These are phyloP conservation scores for Arctium minus DNA, from an alignment of 129 eudicot species.

Conservation along the genomic window DNA sequence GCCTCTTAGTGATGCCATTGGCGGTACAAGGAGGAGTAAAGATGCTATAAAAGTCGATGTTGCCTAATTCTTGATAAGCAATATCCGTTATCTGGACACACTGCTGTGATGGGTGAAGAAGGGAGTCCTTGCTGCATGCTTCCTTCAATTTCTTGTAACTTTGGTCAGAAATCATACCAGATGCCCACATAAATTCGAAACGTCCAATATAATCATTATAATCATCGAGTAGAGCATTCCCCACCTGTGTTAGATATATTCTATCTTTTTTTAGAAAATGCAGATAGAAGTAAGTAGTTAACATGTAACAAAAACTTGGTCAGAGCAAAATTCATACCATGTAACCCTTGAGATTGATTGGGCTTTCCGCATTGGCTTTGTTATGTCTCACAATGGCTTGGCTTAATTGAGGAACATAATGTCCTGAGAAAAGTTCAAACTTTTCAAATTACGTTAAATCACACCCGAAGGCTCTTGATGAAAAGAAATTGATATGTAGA, in stretches of 20 bases:
- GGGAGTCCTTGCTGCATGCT: conserved; percentile 42
- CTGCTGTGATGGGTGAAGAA: conserved; percentile 36
- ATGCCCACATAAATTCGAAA: conserved; percentile 65
- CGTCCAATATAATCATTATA: conserved; percentile 56
- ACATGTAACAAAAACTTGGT: background rate
- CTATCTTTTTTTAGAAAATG: background rate
- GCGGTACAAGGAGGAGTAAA: conserved; percentile 72
- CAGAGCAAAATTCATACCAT: conserved; percentile 50
- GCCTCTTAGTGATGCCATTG: conserved; percentile 25
- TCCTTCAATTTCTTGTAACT: conserved; percentile 49
- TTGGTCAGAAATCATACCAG: conserved; percentile 73
- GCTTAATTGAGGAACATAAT: conserved; percentile 94
- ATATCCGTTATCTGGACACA: conserved; percentile 34
- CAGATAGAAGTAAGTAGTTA: background rate
- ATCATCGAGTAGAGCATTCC: conserved; percentile 73
- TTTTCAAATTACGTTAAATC: conserved; percentile 13
- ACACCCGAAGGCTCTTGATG: too few species aligned
- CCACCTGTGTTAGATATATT: conserved; percentile 45
- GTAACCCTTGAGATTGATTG: conserved; percentile 79
- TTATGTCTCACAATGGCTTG: conserved; percentile 77
- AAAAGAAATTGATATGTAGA: background rate
- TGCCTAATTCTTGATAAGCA: conserved; percentile 55
- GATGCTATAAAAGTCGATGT: conserved; percentile 71
- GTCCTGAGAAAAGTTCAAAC: conserved; percentile 43
- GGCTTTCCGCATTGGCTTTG: conserved; percentile 19